Percentiles rank a stretch among this genome's conserved stretches.
Conservation (phyloP, 371 early-diverging fungal species). For the Mortierella sp. region DNA sequence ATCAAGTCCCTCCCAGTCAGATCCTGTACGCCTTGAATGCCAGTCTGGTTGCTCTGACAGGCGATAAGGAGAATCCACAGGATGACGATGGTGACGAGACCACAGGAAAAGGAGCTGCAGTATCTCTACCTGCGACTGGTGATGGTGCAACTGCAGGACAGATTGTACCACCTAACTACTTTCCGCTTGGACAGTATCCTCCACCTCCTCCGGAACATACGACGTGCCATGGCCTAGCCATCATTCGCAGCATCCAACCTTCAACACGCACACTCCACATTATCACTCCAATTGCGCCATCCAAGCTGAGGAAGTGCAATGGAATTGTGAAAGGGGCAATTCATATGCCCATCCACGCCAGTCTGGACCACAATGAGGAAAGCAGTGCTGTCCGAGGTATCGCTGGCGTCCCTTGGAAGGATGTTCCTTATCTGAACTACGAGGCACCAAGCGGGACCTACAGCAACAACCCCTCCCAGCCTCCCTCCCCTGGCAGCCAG, state of each 20-base stretch:
- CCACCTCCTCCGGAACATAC: constrained; percentile 66
- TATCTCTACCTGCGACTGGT: neutral
- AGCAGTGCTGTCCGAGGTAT: constrained; percentile 52
- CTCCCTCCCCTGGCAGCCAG: constrained; percentile 16
- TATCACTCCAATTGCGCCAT: constrained; percentile 72
- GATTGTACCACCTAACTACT: constrained; percentile 63
- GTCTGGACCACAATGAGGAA: constrained; percentile 60
- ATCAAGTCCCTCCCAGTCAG: constrained; percentile 78
- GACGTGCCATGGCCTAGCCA: constrained; percentile 79
- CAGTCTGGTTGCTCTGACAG: constrained; percentile 78
- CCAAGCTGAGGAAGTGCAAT: constrained; percentile 68
- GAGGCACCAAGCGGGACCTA: constrained; percentile 47
- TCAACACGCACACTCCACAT: constrained; percentile 69
- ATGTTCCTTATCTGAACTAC: constrained; percentile 65
- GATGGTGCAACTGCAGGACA: neutral
- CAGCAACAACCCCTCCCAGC: constrained; percentile 20
- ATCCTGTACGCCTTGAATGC: constrained; percentile 84
- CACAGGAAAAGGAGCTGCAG: too few relatives aligned
- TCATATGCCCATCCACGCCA: constrained; percentile 64
- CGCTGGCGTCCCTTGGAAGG: constrained; percentile 65
- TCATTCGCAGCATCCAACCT: constrained; percentile 83
- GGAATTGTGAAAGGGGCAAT: constrained; percentile 72
- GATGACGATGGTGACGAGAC: constrained; percentile 10
- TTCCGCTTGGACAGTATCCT: constrained; percentile 64
- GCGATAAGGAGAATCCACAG: constrained; percentile 56